Evolutionary conservation across 805 yeast genomes (phyloP).

Genomic region (Teunomyces cretensis): DNA sequence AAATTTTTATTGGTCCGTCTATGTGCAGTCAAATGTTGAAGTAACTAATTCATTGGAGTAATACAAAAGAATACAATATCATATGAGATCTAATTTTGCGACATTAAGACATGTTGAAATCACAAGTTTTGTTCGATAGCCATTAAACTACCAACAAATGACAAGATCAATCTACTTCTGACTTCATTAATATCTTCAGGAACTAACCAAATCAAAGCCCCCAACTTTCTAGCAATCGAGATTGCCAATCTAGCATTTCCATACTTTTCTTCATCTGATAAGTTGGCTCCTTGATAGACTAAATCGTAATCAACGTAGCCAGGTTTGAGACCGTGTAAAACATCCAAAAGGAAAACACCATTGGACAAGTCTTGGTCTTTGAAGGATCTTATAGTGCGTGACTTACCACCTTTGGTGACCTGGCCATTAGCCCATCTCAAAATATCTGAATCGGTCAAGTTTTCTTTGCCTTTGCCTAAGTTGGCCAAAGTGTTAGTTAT

Average conservation of each 20-base stretch:
- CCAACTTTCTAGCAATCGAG: conserved; percentile 96
- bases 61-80: not conserved
- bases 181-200: conserved; percentile 99
- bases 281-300: conserved; percentile 70
- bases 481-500: conserved; percentile 79
- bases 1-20: conserved; percentile 8
- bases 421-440: conserved; percentile 91
- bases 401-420: conserved; percentile 82
- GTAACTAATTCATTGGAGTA: not conserved
- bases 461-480: conserved; percentile 64
- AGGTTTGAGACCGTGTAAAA: conserved; percentile 90
- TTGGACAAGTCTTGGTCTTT: conserved; percentile 74
- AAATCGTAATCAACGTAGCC: conserved; percentile 96
- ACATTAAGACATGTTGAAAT: not conserved
- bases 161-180: conserved; percentile 86
- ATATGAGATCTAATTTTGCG: not conserved
- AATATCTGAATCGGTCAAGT: conserved; percentile 77
- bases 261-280: conserved; percentile 74
- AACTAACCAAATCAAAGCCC: conserved; percentile 98
- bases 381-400: conserved; percentile 74
- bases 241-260: conserved; percentile 97
- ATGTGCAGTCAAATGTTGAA: conserved; percentile 7
- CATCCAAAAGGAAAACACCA: conserved; percentile 84
- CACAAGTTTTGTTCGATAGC: conserved; percentile 28
- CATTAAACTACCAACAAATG: conserved; percentile 96